These are phyloP conservation scores for Rhodotorula sp. DNA, from an alignment of 1,284 basidiomycete genomes.

Conservation along the genomic window DNA sequence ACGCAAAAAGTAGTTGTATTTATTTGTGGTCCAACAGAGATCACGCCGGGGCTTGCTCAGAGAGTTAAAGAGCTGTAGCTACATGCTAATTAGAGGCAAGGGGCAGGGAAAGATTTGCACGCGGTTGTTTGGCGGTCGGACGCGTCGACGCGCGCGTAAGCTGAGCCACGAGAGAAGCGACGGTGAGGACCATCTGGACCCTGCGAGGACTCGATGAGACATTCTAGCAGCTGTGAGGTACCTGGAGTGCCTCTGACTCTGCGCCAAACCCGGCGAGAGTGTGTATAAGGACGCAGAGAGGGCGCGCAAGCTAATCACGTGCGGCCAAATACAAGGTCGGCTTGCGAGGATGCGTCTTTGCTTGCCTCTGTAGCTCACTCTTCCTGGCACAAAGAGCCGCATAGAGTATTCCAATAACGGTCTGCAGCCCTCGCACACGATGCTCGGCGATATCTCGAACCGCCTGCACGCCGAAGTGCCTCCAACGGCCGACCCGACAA, in stretches of 20 bases:
- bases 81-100: too few relatives aligned
- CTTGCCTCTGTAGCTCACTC: not conserved
- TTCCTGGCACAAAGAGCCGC: not conserved
- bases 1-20: not conserved
- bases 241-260: too few relatives aligned
- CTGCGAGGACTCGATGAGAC: not conserved
- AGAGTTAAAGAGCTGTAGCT: too few relatives aligned
- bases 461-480: not conserved
- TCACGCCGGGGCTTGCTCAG: too few relatives aligned
- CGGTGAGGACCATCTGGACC: not conserved
- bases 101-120: not conserved
- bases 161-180: not conserved
- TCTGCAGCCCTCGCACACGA: not conserved
- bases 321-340: not conserved
- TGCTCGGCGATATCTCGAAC: slow-evolving; percentile 30
- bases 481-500: not conserved
- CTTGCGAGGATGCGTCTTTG: not conserved
- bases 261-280: not conserved
- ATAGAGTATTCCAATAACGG: not conserved
- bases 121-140: not conserved
- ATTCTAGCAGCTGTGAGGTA: not conserved
- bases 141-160: not conserved
- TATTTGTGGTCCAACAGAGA: too few relatives aligned
- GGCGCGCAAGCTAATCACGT: not conserved
- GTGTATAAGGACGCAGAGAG: too few relatives aligned